phyloP scores from a whole-genome alignment of 257 asterid species.

The Solanum rostratum region DNA sequence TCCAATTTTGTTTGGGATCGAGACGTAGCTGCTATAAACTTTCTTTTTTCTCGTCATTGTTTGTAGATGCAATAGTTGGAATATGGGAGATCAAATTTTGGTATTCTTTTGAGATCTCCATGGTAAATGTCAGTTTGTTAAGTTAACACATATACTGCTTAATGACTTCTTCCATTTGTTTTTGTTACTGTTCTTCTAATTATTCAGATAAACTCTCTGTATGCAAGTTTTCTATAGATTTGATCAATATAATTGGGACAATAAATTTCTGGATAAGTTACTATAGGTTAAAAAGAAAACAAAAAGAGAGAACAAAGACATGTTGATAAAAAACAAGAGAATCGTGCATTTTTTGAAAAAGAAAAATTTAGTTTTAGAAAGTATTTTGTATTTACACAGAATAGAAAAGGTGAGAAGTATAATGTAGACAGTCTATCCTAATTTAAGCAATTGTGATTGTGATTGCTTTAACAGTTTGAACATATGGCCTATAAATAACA shows the following conservation, averaged over 20 bases:
- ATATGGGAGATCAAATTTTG: neutral
- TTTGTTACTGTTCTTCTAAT: neutral
- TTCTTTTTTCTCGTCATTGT: neutral
- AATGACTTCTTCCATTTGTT: neutral
- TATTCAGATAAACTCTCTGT: neutral
- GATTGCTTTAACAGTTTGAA: too few species aligned
- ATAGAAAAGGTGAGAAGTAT: too few species aligned
- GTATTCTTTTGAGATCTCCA: neutral
- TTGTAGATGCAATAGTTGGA: neutral
- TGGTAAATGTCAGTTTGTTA: neutral
- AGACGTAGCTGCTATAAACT: neutral
- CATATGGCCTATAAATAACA: rapidly evolving
- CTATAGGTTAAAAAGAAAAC: neutral
- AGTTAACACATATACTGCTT: neutral
- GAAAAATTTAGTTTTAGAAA: too few species aligned
- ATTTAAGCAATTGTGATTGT: too few species aligned
- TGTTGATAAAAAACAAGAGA: too few species aligned
- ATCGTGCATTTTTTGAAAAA: too few species aligned
- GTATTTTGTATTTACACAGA: too few species aligned
- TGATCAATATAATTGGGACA: neutral
- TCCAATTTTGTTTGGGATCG: neutral
- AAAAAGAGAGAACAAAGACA: too few species aligned
- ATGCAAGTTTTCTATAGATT: neutral
- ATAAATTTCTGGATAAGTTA: too few species aligned
- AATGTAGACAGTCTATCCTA: too few species aligned